Evolutionary conservation across 768 basidiomycete genomes (phyloP), one percentile per base, ranked within the genome.

Genomic region (Xanthoconium stramineum): DNA sequence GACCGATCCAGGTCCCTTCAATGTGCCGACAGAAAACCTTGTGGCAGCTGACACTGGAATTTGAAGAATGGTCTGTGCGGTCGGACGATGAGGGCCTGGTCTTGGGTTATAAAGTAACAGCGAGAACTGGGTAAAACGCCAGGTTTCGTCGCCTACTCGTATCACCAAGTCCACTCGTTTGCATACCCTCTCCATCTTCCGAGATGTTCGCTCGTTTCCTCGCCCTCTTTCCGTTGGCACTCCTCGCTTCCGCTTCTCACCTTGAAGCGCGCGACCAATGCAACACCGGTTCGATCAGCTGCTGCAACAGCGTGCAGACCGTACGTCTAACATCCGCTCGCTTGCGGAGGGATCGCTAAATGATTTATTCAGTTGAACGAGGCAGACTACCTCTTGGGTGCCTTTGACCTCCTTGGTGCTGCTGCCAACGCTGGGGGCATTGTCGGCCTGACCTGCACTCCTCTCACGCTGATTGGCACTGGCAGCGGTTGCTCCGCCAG

Each of bases 151-250:
- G 2, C 50, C 36, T 48, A 15, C 6, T 47, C 49, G n/a, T 35
- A 49, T 48, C 42, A 35, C 15, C 50, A 50, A 43, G 43, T 55
- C 49, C 53, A 28, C 42, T 53, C 43, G 30, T 52, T 51, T 32
- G 33, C 17, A 19, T 37, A 38, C 30, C 37, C 15, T 6, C 13
- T 12, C 37, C 47, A 40, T 35, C 50, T 38, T 48, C 29, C 40
- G 17, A 12, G 19, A 47, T 50, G 58, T 58, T 65, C 47, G 45
- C 65, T 62, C 61, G 61, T 24, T 11, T 61, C 50, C 39, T 65
- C 45, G 48, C 62, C 19, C 28, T 62, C 45, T 50, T 58, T n/a
- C 56, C 61, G 28, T 30, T 65, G 15, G 60, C 50, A 17, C 33
- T 59, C 48, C 47, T 65, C 32, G 55, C 48, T 14, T 53, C 58